phyloP scores from a whole-genome alignment of 164 flowering plant species.

The Nymphaea colorata region DNA sequence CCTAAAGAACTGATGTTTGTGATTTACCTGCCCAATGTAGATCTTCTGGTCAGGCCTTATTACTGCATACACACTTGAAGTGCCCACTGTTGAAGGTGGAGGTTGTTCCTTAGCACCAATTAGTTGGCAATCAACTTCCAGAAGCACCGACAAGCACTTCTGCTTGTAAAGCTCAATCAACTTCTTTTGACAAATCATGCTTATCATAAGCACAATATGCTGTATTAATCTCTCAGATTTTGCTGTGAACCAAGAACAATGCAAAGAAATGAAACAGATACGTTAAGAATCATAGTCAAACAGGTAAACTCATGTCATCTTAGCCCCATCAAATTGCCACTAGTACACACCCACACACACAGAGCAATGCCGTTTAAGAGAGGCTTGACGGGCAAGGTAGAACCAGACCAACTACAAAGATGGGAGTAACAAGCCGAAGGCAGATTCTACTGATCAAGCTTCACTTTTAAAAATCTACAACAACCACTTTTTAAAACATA shows the following conservation, averaged over 20 bases:
- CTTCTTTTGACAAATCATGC: conserved; percentile 42
- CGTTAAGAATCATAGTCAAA: background rate
- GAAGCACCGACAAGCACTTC: conserved; percentile 20
- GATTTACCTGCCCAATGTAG: conserved; percentile 78
- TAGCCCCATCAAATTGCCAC: too few relatives aligned
- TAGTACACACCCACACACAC: too few relatives aligned
- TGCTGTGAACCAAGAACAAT: background rate
- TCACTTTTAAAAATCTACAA: too few relatives aligned
- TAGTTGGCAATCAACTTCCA: conserved; percentile 34
- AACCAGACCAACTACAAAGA: too few relatives aligned
- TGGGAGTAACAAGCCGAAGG: too few relatives aligned
- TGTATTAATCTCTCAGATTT: conserved; percentile 2
- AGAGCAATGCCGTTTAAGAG: too few relatives aligned
- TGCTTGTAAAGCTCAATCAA: conserved; percentile 37
- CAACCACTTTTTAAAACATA: too few relatives aligned
- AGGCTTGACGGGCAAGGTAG: too few relatives aligned
- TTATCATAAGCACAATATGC: conserved; percentile 41
- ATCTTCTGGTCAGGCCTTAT: conserved; percentile 63
- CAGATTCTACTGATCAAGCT: too few relatives aligned
- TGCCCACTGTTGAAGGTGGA: conserved; percentile 84
- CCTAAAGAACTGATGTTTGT: background rate
- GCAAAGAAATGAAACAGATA: background rate
- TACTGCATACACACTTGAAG: conserved; percentile 79
- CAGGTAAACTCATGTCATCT: too few relatives aligned
- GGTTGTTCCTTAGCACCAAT: conserved; percentile 67